A percentile compares a stretch with the other conserved stretches of the same genome.
These are phyloP conservation scores for Picochlorum costavermella DNA, from an alignment of 139 green algal genomes.

Conservation along the genomic window DNA sequence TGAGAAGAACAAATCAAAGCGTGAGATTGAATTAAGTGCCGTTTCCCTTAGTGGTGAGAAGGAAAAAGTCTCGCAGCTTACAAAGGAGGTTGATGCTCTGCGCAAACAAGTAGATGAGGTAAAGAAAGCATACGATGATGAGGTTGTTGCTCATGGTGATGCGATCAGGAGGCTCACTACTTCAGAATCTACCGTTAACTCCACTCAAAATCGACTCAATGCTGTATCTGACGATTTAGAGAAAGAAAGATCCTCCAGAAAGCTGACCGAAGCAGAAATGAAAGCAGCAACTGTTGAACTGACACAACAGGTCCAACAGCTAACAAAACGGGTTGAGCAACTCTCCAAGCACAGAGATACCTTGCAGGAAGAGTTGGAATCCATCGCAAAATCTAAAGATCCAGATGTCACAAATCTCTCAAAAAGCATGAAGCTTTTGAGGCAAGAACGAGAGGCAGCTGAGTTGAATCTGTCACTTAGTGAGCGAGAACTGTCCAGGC, in stretches of 20 bases:
- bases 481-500: constrained; percentile 30
- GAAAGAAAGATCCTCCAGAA: not conserved
- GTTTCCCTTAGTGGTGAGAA: not conserved
- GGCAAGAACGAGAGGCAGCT: constrained; percentile 38
- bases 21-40: not conserved
- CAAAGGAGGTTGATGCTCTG: constrained; percentile 2
- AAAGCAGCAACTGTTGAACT: constrained; percentile 10
- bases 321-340: constrained; percentile 4
- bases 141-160: constrained; percentile 39
- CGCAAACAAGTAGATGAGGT: constrained; percentile 17
- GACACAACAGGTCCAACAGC: constrained; percentile 12
- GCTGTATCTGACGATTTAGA: constrained; percentile 1
- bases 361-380: constrained; percentile 41
- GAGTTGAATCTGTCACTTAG: constrained; percentile 33
- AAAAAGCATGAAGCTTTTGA: constrained; percentile 32
- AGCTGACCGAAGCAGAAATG: not conserved
- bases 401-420: constrained; percentile 18
- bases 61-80: not conserved
- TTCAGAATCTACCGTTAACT: not conserved
- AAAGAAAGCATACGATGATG: constrained; percentile 29
- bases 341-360: constrained; percentile 32
- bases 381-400: constrained; percentile 16
- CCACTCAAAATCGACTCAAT: constrained; percentile 1
- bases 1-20: constrained; percentile 3
- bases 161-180: constrained; percentile 7